phyloP scores from a whole-genome alignment of 352 stramenopile genomes.

The Phytopythium cucurbitacearum region DNA sequence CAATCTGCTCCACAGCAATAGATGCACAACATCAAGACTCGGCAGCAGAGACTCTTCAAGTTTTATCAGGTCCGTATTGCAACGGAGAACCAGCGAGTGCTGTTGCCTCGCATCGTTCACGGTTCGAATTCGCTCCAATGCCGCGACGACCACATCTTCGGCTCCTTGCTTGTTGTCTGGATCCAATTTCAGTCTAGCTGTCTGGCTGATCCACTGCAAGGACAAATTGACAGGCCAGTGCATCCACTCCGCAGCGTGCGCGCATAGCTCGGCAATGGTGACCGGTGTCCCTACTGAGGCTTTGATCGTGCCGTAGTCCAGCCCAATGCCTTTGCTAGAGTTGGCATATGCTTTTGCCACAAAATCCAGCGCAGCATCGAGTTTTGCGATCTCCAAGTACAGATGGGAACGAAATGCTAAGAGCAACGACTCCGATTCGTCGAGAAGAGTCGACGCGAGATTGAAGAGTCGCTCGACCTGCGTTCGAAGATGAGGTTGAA shows the following conservation, averaged over 20 bases:
- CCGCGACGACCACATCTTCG: slow-evolving; percentile 40
- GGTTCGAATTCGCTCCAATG: slow-evolving; percentile 77
- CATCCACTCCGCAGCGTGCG: slow-evolving; percentile 27
- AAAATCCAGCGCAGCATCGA: slow-evolving; percentile 85
- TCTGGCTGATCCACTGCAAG: slow-evolving; percentile 56
- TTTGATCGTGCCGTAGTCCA: slow-evolving; percentile 52
- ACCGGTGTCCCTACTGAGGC: slow-evolving; percentile 5
- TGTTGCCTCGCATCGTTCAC: slow-evolving; percentile 40
- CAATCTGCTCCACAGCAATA: slow-evolving; percentile 48
- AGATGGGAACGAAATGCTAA: slow-evolving; percentile 73
- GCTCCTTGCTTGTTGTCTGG: slow-evolving; percentile 31
- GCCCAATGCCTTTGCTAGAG: slow-evolving; percentile 45
- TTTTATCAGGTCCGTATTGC: not conserved
- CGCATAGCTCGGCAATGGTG: slow-evolving; percentile 23
- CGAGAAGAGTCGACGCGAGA: slow-evolving; percentile 50
- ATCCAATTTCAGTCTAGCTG: slow-evolving; percentile 58
- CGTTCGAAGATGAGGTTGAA: slow-evolving; percentile 64
- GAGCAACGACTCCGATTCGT: slow-evolving; percentile 81
- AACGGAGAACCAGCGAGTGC: slow-evolving; percentile 1
- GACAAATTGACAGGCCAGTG: slow-evolving; percentile 59
- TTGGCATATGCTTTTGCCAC: slow-evolving; percentile 73
- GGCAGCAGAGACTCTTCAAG: not conserved
- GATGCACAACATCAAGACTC: slow-evolving; percentile 4
- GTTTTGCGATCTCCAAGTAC: slow-evolving; percentile 79
- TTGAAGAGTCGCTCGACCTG: slow-evolving; percentile 72